Conservation (phyloP, 228 moss, liverwort and hornwort species). For the Sphagnum magellanicum region DNA sequence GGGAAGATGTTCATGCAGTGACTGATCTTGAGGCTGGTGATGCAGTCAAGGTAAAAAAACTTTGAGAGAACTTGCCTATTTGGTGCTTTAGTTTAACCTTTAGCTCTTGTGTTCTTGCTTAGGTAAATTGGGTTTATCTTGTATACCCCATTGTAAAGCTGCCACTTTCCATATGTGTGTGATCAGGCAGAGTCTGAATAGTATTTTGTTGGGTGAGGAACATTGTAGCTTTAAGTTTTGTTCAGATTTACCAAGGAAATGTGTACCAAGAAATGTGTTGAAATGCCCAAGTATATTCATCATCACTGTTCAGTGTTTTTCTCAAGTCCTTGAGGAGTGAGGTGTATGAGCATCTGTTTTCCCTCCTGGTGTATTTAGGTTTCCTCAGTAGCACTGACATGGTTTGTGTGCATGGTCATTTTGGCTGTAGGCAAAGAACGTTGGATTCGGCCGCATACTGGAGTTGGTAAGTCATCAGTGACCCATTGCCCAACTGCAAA, state of each 20-base stretch:
- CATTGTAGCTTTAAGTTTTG: no score
- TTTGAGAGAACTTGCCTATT: no score
- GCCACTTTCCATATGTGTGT: not conserved
- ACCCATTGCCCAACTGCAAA: no score
- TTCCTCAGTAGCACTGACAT: not conserved
- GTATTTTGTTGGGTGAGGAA: no score
- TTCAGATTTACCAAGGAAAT: not conserved
- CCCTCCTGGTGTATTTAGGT: no score
- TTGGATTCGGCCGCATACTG: slow-evolving; percentile 71
- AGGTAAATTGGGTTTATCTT: not conserved
- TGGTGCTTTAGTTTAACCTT: not conserved
- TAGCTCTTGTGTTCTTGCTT: not conserved
- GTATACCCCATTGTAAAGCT: not conserved
- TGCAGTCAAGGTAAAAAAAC: slow-evolving; percentile 45
- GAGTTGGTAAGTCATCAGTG: slow-evolving; percentile 32
- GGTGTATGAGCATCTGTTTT: not conserved
- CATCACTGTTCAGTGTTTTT: not conserved
- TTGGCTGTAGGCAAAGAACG: slow-evolving; percentile 61
- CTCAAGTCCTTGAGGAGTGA: not conserved
- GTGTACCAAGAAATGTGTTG: not conserved
- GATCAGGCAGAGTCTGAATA: not conserved
- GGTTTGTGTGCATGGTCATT: not conserved
- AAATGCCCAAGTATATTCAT: not conserved
- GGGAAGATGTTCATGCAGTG: slow-evolving; percentile 6
- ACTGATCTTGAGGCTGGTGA: slow-evolving; percentile 80